Percentiles rank a stretch among this genome's conserved stretches.
phyloP scores from a whole-genome alignment of 208 protist genomes.

The Herpetomonas samuelpessoai region DNA sequence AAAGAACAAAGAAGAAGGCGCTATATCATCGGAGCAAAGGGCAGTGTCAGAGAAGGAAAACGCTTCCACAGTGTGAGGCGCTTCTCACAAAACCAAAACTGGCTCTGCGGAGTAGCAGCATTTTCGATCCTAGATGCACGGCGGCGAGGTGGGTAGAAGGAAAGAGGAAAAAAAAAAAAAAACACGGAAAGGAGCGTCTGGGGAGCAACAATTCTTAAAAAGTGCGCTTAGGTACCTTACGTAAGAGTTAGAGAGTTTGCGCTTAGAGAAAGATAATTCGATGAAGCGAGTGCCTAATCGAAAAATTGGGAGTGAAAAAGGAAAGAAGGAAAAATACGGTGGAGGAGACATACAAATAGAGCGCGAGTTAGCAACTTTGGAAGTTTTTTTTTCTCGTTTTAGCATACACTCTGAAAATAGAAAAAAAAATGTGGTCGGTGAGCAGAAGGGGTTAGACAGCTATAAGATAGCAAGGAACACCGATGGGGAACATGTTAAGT shows the following conservation, averaged over 20 bases:
- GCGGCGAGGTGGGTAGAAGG: too few relatives aligned
- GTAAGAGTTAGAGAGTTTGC: neutral
- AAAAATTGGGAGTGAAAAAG: neutral
- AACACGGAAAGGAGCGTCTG: neutral
- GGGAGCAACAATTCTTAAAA: neutral
- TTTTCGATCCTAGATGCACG: too few relatives aligned
- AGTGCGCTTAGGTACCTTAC: neutral
- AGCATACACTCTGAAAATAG: too few relatives aligned
- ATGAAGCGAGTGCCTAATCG: neutral
- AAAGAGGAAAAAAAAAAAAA: slow-evolving; percentile 7
- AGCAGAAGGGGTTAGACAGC: too few relatives aligned
- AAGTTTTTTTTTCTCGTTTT: too few relatives aligned
- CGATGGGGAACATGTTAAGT: neutral
- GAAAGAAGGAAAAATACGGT: neutral
- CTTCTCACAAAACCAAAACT: too few relatives aligned
- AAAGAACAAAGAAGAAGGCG: slow-evolving; percentile 8
- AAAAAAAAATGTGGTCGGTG: slow-evolving; percentile 12
- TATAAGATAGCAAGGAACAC: neutral
- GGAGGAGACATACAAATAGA: too few relatives aligned
- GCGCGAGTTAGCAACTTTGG: too few relatives aligned
- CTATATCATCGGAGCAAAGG: too few relatives aligned
- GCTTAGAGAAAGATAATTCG: neutral
- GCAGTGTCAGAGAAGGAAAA: too few relatives aligned
- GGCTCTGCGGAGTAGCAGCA: too few relatives aligned
- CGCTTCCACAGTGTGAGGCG: too few relatives aligned